Evolutionary conservation across 805 yeast species (phyloP).

Genomic region (Zygosaccharomyces lentus): DNA sequence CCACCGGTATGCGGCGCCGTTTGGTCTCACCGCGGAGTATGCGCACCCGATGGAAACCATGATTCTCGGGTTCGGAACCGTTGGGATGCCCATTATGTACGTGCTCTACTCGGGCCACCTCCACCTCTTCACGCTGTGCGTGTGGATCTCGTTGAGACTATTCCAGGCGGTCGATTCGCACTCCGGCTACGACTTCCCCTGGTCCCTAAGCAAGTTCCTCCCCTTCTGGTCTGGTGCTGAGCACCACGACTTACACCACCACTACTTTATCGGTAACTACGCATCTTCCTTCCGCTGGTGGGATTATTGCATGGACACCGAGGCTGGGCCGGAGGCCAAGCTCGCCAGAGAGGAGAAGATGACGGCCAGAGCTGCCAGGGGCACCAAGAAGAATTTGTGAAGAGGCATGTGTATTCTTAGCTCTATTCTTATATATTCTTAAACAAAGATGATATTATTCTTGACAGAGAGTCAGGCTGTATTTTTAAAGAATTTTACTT

Average conservation of each 20-base stretch:
- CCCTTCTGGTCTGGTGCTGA: conserved; percentile 98
- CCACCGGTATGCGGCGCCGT: conserved; percentile 93
- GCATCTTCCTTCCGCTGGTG: conserved; percentile 92
- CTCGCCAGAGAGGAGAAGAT: conserved; percentile 57
- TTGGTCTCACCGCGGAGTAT: conserved; percentile 91
- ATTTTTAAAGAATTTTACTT: too few species aligned
- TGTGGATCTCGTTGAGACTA: conserved; percentile 80
- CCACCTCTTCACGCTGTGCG: conserved; percentile 76
- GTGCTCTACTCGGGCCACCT: conserved; percentile 64
- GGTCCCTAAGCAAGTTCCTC: conserved; percentile 80
- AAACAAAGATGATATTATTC: neutral
- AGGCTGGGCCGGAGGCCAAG: conserved; percentile 73
- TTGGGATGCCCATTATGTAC: conserved; percentile 82
- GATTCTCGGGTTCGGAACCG: conserved; percentile 86
- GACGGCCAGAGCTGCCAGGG: conserved; percentile 47
- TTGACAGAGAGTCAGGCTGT: neutral
- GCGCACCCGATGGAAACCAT: conserved; percentile 94
- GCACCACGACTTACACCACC: conserved; percentile 94
- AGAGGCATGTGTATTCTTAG: neutral
- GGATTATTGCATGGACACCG: conserved; percentile 78
- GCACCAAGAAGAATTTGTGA: conserved; percentile 23
- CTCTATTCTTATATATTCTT: conserved; percentile 2
- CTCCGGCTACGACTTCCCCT: conserved; percentile 93
- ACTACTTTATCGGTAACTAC: conserved; percentile 85
- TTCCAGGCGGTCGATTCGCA: conserved; percentile 94